Evolutionary conservation across 306 rosid genomes (phyloP).

Genomic region (Carpinus fangiana): DNA sequence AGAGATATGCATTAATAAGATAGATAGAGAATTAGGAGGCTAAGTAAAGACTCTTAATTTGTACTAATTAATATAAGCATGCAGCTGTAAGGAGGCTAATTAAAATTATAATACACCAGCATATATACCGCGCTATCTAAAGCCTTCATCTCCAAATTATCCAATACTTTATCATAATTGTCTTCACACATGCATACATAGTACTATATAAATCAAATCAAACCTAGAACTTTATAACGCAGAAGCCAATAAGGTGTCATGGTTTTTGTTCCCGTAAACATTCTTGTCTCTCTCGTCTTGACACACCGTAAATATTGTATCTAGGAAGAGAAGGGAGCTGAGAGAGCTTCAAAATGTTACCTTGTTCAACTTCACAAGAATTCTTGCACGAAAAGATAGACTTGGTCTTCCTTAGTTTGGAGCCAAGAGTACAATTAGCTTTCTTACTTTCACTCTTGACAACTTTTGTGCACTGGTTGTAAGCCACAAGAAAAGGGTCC

Average conservation of each 20-base stretch:
- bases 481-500: slow-evolving; percentile 86
- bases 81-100: too few relatives aligned
- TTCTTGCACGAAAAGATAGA: slow-evolving; percentile 60
- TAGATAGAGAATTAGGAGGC: too few relatives aligned
- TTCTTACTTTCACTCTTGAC: slow-evolving; percentile 39
- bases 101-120: too few relatives aligned
- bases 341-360: slow-evolving; percentile 41
- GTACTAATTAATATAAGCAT: too few relatives aligned
- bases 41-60: too few relatives aligned
- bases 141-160: too few relatives aligned
- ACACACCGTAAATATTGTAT: slow-evolving; percentile 22
- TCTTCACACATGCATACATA: too few relatives aligned
- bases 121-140: too few relatives aligned
- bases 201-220: too few relatives aligned
- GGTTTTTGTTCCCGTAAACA: slow-evolving; percentile 27
- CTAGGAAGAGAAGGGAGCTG: slow-evolving; percentile 51
- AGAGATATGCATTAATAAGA: too few relatives aligned
- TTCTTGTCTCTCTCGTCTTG: slow-evolving; percentile 22
- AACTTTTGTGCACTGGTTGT: slow-evolving; percentile 66
- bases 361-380: slow-evolving; percentile 47
- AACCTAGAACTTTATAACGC: too few relatives aligned
- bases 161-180: too few relatives aligned
- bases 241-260: neutral
- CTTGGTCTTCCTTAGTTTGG: slow-evolving; percentile 35
- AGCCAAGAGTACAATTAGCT: slow-evolving; percentile 12